Base-by-base conservation (phyloP, 2,329 filamentous ascomycete species). In the Claviceps pazoutovae region DNA sequence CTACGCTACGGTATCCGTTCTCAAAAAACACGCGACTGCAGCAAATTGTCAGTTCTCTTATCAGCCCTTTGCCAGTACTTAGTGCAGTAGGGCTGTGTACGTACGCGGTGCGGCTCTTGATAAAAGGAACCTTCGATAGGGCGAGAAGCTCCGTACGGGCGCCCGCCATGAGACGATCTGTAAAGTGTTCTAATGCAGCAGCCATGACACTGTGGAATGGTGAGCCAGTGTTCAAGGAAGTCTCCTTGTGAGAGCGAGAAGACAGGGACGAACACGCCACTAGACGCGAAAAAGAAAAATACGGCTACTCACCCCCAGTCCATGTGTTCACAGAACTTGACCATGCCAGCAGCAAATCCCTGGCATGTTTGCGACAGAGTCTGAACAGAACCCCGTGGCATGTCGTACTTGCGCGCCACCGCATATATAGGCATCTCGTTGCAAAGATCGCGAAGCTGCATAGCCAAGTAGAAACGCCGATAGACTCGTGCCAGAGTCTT, bases 271-370 rank as follows among this genome's bases (percentile, higher is more conserved):
- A 36, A 36, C 17, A 13, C 11, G n/a, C 5, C 8, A 19, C 26
- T 14, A 30, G 6, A 7, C 19, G 3, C 5, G 9, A 9, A 19
- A 21, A 37, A 8, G 37, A 23, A 37, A 6, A 41, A 21, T 2
- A 3, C 16, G 30, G 34, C 21, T 19, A 66, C 71, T 59, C 60
- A 77, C 74, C 77, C 78, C 83, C 84, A 88, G 2, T 76, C 80
- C 85, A 90, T 88, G 17, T 79, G 75, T 57, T 87, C 75, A 61
- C 85, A 89, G 60, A 89, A 89, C 57, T 86, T 88, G 54, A 89
- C 79, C 73, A 88, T 87, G 3, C 84, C 84, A 2, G 83, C 83
- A 3, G 84, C 86, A 60, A 89, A 90, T 0, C 86, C 86, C 56
- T 88, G 81, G 57, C 85, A 88, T 1, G 82, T 84, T 59, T 88